phyloP scores from a whole-genome alignment of 2,329 filamentous ascomycete genomes.

The Epichloe glyceriae region DNA sequence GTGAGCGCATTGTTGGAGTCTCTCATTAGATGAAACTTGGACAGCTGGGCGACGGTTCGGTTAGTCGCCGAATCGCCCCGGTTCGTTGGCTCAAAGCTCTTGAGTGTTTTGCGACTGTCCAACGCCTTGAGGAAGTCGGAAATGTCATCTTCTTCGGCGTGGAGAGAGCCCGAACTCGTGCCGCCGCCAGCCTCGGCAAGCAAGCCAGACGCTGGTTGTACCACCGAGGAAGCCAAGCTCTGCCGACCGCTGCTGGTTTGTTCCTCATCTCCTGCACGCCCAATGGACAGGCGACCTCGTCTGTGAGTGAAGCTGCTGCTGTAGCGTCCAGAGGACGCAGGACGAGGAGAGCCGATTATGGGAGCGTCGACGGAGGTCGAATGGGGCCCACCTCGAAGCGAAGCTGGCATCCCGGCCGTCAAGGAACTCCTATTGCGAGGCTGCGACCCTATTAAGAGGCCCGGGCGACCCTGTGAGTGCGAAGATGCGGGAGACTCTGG shows the following conservation, averaged over 20 bases:
- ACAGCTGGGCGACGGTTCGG: conserved; percentile 65
- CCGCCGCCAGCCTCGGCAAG: conserved; percentile 58
- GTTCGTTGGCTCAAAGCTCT: conserved; percentile 58
- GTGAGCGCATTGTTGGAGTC: conserved; percentile 82
- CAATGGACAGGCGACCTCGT: conserved; percentile 62
- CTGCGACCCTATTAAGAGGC: conserved; percentile 29
- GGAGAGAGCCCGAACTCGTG: conserved; percentile 52
- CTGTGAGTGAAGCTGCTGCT: conserved; percentile 92
- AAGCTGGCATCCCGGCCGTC: conserved; percentile 63
- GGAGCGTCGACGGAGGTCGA: conserved; percentile 51
- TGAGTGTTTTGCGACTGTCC: conserved; percentile 76
- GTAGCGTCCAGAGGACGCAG: conserved; percentile 66
- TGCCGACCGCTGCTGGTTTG: conserved; percentile 70
- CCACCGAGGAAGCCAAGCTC: conserved; percentile 56
- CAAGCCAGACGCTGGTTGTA: conserved; percentile 65
- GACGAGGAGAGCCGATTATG: conserved; percentile 64
- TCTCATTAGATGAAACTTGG: conserved; percentile 76
- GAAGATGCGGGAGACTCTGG: conserved; percentile 42
- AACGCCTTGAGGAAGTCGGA: conserved; percentile 84
- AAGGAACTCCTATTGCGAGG: conserved; percentile 59
- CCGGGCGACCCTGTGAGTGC: conserved; percentile 35
- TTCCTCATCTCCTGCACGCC: conserved; percentile 55
- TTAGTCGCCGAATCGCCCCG: conserved; percentile 59
- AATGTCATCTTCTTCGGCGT: conserved; percentile 81
- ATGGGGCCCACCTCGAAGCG: conserved; percentile 52